A percentile compares a stretch with the other conserved stretches of the same genome.
phyloP scores from a whole-genome alignment of 2,329 filamentous ascomycete genomes.

The Myriangium duriaei region DNA sequence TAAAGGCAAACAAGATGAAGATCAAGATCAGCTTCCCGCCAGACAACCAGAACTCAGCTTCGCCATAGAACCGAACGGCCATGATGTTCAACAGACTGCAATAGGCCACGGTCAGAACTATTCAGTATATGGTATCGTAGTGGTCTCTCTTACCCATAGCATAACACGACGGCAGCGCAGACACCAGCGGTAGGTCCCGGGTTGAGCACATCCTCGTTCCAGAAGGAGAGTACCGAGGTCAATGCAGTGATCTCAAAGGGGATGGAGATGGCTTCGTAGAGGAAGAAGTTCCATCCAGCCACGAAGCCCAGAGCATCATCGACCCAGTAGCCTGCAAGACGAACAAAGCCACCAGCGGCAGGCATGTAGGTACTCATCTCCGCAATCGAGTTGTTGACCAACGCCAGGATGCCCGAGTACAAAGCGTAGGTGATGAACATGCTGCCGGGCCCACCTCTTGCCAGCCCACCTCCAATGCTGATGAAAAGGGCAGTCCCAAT shows the following conservation, averaged over 20 bases:
- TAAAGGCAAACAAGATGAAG: slow-evolving; percentile 31
- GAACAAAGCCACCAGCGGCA: slow-evolving; percentile 50
- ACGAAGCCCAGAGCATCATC: slow-evolving; percentile 53
- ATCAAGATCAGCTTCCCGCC: slow-evolving; percentile 36
- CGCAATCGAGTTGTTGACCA: slow-evolving; percentile 53
- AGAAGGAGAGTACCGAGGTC: slow-evolving; percentile 28
- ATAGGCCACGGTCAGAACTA: too few relatives aligned
- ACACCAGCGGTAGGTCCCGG: slow-evolving; percentile 30
- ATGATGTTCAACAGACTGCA: slow-evolving; percentile 30
- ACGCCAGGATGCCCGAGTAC: slow-evolving; percentile 43
- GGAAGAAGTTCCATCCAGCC: slow-evolving; percentile 39
- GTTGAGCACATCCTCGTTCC: slow-evolving; percentile 34
- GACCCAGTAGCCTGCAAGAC: slow-evolving; percentile 52
- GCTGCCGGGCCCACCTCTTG: slow-evolving; percentile 37
- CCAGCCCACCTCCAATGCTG: slow-evolving; percentile 44
- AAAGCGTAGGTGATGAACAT: slow-evolving; percentile 48
- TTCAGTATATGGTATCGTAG: neutral
- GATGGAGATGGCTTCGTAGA: slow-evolving; percentile 40
- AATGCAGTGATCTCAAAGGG: slow-evolving; percentile 40
- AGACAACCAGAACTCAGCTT: slow-evolving; percentile 40
- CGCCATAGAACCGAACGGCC: slow-evolving; percentile 34
- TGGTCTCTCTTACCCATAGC: slow-evolving; percentile 27
- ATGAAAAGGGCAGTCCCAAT: slow-evolving; percentile 21
- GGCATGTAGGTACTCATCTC: slow-evolving; percentile 54
- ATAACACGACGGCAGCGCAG: slow-evolving; percentile 28